A percentile compares a stretch with the other conserved stretches of the same genome.
phyloP scores from a whole-genome alignment of 768 basidiomycete genomes.

The Russula lepida region DNA sequence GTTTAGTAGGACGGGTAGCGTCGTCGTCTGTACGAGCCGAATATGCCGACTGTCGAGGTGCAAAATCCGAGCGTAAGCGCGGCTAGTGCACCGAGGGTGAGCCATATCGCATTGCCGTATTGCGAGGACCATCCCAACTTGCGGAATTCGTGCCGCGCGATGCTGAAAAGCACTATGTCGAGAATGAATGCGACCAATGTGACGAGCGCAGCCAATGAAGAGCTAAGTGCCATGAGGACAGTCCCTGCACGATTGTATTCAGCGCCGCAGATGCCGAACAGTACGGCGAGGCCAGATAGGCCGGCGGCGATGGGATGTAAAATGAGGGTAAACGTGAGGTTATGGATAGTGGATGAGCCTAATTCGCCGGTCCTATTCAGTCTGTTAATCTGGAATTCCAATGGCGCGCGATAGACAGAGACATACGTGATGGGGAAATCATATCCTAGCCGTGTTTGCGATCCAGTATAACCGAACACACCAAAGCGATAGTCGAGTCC shows the following conservation, averaged over 20 bases:
- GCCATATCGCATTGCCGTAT: slow-evolving; percentile 78
- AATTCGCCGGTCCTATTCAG: slow-evolving; percentile 35
- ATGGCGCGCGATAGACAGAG: not conserved
- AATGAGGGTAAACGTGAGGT: slow-evolving; percentile 66
- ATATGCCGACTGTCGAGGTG: slow-evolving; percentile 54
- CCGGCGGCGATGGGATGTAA: slow-evolving; percentile 77
- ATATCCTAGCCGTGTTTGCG: slow-evolving; percentile 50
- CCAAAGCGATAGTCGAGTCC: slow-evolving; percentile 48
- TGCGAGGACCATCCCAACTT: slow-evolving; percentile 40
- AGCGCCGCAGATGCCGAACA: slow-evolving; percentile 62
- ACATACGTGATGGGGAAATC: slow-evolving; percentile 43
- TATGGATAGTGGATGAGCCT: slow-evolving; percentile 48
- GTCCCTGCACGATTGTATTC: slow-evolving; percentile 62
- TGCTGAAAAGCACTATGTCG: slow-evolving; percentile 75
- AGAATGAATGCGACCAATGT: slow-evolving; percentile 65
- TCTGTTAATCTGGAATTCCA: not conserved
- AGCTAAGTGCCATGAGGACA: slow-evolving; percentile 64
- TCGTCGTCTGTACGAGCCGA: slow-evolving; percentile 50
- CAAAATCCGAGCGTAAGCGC: slow-evolving; percentile 62
- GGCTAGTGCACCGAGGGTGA: slow-evolving; percentile 65
- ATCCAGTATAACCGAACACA: slow-evolving; percentile 70
- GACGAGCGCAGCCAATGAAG: slow-evolving; percentile 56
- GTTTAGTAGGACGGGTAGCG: slow-evolving; percentile 24
- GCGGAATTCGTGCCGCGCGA: slow-evolving; percentile 52
- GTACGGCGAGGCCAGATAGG: slow-evolving; percentile 51